Evolutionary conservation across 2,329 filamentous ascomycete species (phyloP), one percentile per base, ranked within the genome.

Genomic region (Alternaria triticimaculans): DNA sequence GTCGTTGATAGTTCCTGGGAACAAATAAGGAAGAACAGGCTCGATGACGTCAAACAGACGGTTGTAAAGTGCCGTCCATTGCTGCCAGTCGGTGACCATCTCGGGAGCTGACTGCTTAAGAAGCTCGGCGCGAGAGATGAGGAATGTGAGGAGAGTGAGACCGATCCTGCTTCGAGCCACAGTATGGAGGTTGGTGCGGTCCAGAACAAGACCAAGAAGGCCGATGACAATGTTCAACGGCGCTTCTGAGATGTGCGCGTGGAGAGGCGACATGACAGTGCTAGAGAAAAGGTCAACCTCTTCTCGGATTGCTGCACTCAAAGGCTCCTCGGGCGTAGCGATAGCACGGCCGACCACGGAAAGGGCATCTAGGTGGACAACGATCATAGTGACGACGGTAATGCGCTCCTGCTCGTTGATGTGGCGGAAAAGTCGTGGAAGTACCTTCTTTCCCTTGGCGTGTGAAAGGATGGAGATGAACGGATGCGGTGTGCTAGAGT

Each of bases 381-480:
- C 89, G 70, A 99, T 95, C 87, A 99, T 95, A 6, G 96, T 99
- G 66, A 99, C 86, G 66, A 98, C 93, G 1, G 94, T 98, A 21
- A 96, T 94, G 54, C 95, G 92, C 81, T 98, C 94, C 76, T 97
- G 92, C 66, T 94, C 92, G 67, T 92, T 92, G 56, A 97, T 92
- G 75, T 97, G 93, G 46, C 94, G 91, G 87, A 98, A 98, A 57
- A 98, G 92, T 59, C 96, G 93, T 54, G 94, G 94, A 64, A 99
- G 93, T 2, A 92, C 93, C 83, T 96, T 97, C 84, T 97, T 98
- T 76, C 96, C 96, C 84, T 99, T 99, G 71, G 90, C 89, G 75
- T 96, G 96, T 5, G 94, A 97, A 50, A 99, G 84, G 79, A 99
- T 95, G 50, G 94, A 93, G 71, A 99, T 97, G 82, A 99, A 99